Evolutionary conservation across 2,329 filamentous ascomycete genomes (phyloP), one percentile per base, ranked within the genome.

Genomic region (Ophiostoma quercus): DNA sequence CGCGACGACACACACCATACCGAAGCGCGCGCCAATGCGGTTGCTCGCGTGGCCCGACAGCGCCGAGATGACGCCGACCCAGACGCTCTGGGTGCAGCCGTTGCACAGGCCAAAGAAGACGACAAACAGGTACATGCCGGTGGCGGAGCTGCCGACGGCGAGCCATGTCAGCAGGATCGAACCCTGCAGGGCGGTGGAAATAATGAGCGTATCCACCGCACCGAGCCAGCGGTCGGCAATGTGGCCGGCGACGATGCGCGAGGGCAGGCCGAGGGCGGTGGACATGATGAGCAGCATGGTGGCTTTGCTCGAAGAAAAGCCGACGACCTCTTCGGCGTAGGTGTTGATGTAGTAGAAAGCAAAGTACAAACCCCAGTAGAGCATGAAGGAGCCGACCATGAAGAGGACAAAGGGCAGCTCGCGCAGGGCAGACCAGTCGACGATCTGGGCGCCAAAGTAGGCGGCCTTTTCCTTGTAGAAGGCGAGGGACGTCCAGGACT

Each of bases 251-350:
- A 87, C 73, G 0, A 86, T 76, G 0, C 87, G 85, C n/a, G 82
- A 81, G 0, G 84, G 75, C 3, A 88, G 80, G 1, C 86, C 86
- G 19, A 87, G 78, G 9, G 81, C 85, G 72, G 88, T 88, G 16
- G 84, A 80, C 22, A 88, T 81, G 65, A 90, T 79, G 1, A 89
- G 79, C 1, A 89, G 78, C 34, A 82, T 82, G 71, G 87, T 82
- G 2, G 84, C 83, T 6, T 84, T 80, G 5, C 79, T 78, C 43
- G 84, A 82, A 19, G 81, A 79, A 70, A 87, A 80, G 65, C 78
- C 77, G 25, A 84, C 74, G 22, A 81, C 75, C 22, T 82, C 75
- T 25, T 75, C 73, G 67, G 77, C 77, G 69, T 76, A 75, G 39
- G 74, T 73, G 74, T 76, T 76, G 66, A 78, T 74, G 76, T 81